phyloP scores from a whole-genome alignment of 805 yeast species.

The Candida vaughaniae region DNA sequence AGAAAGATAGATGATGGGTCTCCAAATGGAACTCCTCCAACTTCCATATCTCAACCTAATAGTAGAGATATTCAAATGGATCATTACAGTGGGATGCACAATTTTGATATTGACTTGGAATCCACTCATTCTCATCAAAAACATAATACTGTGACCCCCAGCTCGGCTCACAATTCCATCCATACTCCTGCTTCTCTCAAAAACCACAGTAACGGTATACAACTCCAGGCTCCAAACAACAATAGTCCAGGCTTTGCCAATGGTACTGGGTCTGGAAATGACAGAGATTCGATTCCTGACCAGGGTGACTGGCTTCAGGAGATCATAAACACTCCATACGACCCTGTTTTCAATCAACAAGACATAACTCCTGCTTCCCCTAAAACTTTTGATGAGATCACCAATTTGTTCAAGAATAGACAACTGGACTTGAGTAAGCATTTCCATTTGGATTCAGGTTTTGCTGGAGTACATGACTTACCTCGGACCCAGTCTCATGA shows the following conservation, averaged over 20 bases:
- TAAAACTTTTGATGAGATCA: conserved; percentile 43
- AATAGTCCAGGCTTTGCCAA: too few species aligned
- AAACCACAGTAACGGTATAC: background rate
- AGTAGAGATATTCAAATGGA: conserved; percentile 4
- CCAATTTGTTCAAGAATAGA: conserved; percentile 61
- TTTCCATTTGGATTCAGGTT: conserved; percentile 1
- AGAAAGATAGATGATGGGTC: conserved; percentile 9
- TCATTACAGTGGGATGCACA: conserved; percentile 1
- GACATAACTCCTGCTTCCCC: conserved; percentile 5
- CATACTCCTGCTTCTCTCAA: background rate
- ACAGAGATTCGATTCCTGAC: conserved; percentile 11
- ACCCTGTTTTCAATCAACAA: conserved; percentile 43
- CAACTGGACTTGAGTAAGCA: conserved; percentile 61
- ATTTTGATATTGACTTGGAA: conserved; percentile 5
- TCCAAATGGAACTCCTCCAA: conserved; percentile 7
- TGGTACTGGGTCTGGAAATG: background rate
- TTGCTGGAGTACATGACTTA: background rate
- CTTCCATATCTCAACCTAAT: conserved; percentile 2
- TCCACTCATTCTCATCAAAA: conserved; percentile 3
- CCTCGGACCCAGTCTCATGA: background rate
- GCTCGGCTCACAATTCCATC: background rate
- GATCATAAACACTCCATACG: conserved; percentile 66
- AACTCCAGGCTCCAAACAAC: background rate
- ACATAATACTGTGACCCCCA: background rate
- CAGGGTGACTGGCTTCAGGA: conserved; percentile 66